These are phyloP conservation scores for Cardamine chenopodiifolia DNA, from an alignment of 345 rosid genomes.

Conservation along the genomic window DNA sequence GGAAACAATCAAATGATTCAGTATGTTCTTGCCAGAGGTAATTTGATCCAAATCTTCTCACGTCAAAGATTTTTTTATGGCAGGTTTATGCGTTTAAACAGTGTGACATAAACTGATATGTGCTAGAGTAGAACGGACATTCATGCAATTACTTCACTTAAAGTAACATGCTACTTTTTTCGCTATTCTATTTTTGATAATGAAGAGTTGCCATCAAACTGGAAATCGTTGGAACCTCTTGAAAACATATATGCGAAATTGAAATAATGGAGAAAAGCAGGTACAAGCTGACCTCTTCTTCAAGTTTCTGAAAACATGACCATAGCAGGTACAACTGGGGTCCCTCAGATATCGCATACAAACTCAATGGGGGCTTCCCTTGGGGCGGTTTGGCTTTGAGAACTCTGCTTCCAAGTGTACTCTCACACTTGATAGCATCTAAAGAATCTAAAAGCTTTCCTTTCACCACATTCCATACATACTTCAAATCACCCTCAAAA, in stretches of 20 bases:
- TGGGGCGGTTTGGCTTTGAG: constrained; percentile 50
- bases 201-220: background rate
- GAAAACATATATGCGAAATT: background rate
- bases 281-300: constrained; percentile 73
- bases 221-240: background rate
- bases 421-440: constrained; percentile 51
- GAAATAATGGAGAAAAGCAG: constrained; percentile 36
- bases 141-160: constrained; percentile 4
- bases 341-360: constrained; percentile 71
- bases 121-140: background rate
- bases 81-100: too few relatives aligned
- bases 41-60: background rate
- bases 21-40: background rate
- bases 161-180: too few relatives aligned
- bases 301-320: constrained; percentile 70
- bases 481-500: constrained; percentile 45
- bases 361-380: constrained; percentile 58
- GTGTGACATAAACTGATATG: constrained; percentile 10
- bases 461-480: constrained; percentile 67
- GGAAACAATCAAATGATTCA: background rate
- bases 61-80: too few relatives aligned
- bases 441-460: constrained; percentile 72
- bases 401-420: constrained; percentile 46
- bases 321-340: constrained; percentile 72
- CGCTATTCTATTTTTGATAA: background rate